These are phyloP conservation scores for Graphilbum ipis-grandicollis DNA, from an alignment of 2,329 filamentous ascomycete species.

Conservation along the genomic window DNA sequence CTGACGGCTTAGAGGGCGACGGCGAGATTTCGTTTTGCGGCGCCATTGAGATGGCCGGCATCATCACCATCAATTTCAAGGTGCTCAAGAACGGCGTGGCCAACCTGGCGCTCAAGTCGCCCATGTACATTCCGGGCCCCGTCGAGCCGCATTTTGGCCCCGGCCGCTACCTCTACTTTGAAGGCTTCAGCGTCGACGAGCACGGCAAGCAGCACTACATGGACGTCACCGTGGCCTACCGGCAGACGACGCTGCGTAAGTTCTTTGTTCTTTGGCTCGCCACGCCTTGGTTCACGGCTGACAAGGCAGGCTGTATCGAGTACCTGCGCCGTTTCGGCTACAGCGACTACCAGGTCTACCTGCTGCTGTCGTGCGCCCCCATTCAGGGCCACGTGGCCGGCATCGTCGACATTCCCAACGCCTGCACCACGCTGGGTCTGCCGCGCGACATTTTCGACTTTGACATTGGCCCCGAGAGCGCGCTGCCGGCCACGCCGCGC, in stretches of 20 bases:
- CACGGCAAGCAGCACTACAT: constrained; percentile 79
- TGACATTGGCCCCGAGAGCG: constrained; percentile 52
- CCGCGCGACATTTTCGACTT: constrained; percentile 95
- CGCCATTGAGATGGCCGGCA: constrained; percentile 75
- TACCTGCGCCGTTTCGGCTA: constrained; percentile 62
- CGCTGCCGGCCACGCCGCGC: constrained; percentile 21
- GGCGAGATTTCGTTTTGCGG: constrained; percentile 81
- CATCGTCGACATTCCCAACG: constrained; percentile 81
- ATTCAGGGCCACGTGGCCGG: constrained; percentile 79
- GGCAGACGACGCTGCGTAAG: constrained; percentile 53
- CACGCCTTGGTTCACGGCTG: no score
- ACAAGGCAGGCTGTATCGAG: constrained; percentile 46
- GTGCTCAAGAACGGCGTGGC: constrained; percentile 69
- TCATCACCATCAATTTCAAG: constrained; percentile 79
- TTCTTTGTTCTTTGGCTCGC: no score
- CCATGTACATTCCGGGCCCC: constrained; percentile 72
- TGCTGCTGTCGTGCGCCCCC: constrained; percentile 71
- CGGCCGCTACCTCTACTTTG: constrained; percentile 66
- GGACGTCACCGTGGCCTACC: constrained; percentile 72
- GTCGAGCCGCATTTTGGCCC: constrained; percentile 81
- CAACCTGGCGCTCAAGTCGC: constrained; percentile 60
- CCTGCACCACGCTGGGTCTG: constrained; percentile 72
- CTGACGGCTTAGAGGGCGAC: constrained; percentile 47
- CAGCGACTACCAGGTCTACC: constrained; percentile 62
- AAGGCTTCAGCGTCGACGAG: constrained; percentile 82